These are phyloP conservation scores for Diplodia seriata DNA, from an alignment of 2,329 filamentous ascomycete genomes.

Conservation along the genomic window DNA sequence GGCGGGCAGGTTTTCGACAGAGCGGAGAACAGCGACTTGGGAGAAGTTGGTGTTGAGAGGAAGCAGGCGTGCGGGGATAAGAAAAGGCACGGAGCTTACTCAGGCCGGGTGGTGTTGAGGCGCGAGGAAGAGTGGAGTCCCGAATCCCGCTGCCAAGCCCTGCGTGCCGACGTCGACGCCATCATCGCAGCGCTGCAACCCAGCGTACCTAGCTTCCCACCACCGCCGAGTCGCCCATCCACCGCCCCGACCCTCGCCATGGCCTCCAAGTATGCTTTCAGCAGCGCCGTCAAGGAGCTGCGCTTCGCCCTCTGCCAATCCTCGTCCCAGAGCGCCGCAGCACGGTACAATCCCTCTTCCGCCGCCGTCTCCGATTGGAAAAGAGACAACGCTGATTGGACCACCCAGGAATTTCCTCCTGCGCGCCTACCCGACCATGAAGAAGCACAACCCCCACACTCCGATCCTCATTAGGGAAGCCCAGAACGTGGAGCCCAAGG, in stretches of 20 bases:
- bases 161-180: slow-evolving; percentile 24
- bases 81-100: slow-evolving; percentile 51
- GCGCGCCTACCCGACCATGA: slow-evolving; percentile 96
- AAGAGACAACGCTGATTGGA: slow-evolving; percentile 30
- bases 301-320: slow-evolving; percentile 98
- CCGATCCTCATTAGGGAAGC: slow-evolving; percentile 97
- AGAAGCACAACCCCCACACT: slow-evolving; percentile 94
- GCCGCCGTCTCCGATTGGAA: slow-evolving; percentile 22
- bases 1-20: slow-evolving; percentile 37
- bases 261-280: slow-evolving; percentile 93
- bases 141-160: slow-evolving; percentile 27
- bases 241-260: slow-evolving; percentile 59
- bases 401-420: slow-evolving; percentile 79
- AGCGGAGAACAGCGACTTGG: slow-evolving; percentile 10
- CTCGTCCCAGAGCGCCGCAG: slow-evolving; percentile 85
- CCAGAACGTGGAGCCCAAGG: slow-evolving; percentile 78
- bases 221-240: neutral
- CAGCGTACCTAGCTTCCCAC: neutral
- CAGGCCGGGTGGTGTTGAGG: slow-evolving; percentile 29
- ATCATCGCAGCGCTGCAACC: slow-evolving; percentile 3
- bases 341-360: slow-evolving; percentile 66
- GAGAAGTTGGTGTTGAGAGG: slow-evolving; percentile 50
- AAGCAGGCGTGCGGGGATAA: slow-evolving; percentile 13
- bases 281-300: slow-evolving; percentile 87
- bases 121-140: slow-evolving; percentile 29